Conservation (phyloP, 768 basidiomycete genomes). For the Floccularia luteovirens region DNA sequence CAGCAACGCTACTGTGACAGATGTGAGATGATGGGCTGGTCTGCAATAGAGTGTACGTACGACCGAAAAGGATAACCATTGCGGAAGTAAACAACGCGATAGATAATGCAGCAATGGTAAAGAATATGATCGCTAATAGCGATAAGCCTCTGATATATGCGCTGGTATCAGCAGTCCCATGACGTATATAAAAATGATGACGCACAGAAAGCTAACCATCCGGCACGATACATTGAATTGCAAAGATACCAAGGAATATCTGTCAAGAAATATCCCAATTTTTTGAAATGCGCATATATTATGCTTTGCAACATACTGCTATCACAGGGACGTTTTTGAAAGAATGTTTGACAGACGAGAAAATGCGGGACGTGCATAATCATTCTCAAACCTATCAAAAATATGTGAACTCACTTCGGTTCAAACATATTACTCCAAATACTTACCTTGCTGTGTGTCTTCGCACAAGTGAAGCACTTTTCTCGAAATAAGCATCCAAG, state of each 20-base stretch:
- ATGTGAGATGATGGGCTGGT: too few species aligned
- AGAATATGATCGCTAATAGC: slow-evolving; percentile 7
- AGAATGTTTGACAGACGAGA: slow-evolving; percentile 6
- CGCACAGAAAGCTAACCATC: slow-evolving; percentile 14
- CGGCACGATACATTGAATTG: too few species aligned
- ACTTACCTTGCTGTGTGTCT: neutral
- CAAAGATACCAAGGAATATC: slow-evolving; percentile 14
- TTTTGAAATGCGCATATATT: slow-evolving; percentile 1
- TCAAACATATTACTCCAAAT: neutral
- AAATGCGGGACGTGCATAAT: slow-evolving; percentile 13
- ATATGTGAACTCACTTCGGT: neutral
- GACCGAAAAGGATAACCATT: slow-evolving; percentile 9
- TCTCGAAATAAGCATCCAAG: slow-evolving; percentile 2
- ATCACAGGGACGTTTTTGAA: slow-evolving; percentile 14
- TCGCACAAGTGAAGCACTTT: slow-evolving; percentile 2
- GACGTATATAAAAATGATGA: slow-evolving; percentile 14
- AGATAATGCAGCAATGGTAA: slow-evolving; percentile 10
- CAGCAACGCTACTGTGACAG: too few species aligned
- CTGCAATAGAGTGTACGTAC: too few species aligned
- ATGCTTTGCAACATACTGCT: slow-evolving; percentile 8
- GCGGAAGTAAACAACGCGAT: slow-evolving; percentile 11
- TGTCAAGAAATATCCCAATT: slow-evolving; percentile 2
- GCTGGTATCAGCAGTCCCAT: too few species aligned
- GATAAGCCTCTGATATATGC: too few species aligned
- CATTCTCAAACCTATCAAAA: slow-evolving; percentile 13